Base-by-base conservation (phyloP, 371 early-diverging fungal genomes). In the Apophysomyces variabilis region DNA sequence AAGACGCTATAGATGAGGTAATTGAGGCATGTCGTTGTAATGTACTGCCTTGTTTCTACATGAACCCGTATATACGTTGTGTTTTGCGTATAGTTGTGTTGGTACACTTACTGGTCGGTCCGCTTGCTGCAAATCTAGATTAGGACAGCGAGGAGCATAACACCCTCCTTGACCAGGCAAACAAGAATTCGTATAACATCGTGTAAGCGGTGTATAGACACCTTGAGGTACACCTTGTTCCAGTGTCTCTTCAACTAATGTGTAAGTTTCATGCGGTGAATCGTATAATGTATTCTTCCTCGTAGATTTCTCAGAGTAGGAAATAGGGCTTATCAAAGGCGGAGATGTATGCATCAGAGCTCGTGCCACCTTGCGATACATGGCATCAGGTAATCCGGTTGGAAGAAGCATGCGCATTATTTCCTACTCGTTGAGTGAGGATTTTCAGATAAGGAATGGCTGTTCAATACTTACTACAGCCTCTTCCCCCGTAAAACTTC, bases 131-230 rank as follows among this genome's bases (percentile, higher is more conserved):
- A 56, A 38, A 36, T 36, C 47, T 50, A 64, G 58, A 61, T 78
- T 74, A 5, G 78, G 78, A 62, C 78, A 78, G n/a, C 64, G 45
- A 6, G 69, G 70, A 45, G 78, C 71, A 65, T 78, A 78, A 39
- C 78, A 78, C 5, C 70, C 73, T 8, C 64, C 63, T 45, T 66
- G 62, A 1, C 65, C 69, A 38, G 73, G 64, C 7, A 67, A 46
- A 66, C 82, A 81, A 7, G 57, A 56, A 9, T 73, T 69, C 1
- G 72, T 66, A 57, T 76, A 81, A 43, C 82, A 81, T n/a, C 67
- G 64, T 38, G 75, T 66, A 16, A 75, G 61, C 8, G 75, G 73
- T 13, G 71, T 71, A 54, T 70, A 68, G 5, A 76, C 63, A 14
- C 77, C 74, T 35, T 76, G 75, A 1, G 75, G 69, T 8, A 71